phyloP scores from a whole-genome alignment of 768 basidiomycete genomes.

The Lactarius akahatsu region DNA sequence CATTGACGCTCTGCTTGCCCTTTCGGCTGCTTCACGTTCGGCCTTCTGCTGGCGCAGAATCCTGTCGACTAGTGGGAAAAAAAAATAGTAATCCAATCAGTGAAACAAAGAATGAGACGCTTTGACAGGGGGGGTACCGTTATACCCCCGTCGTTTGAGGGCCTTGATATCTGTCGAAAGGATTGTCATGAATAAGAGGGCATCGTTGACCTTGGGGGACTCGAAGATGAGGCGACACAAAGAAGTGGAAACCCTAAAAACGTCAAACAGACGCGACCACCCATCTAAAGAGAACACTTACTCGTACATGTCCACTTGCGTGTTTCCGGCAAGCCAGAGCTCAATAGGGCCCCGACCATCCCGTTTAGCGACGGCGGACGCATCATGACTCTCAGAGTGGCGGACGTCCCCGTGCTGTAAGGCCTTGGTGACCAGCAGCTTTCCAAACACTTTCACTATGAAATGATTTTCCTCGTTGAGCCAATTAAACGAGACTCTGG shows the following conservation, averaged over 20 bases:
- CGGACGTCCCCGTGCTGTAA: slow-evolving; percentile 53
- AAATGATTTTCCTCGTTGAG: slow-evolving; percentile 63
- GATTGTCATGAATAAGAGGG: slow-evolving; percentile 89
- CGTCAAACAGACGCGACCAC: slow-evolving; percentile 1
- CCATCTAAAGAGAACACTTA: slow-evolving; percentile 43
- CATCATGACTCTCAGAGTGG: slow-evolving; percentile 57
- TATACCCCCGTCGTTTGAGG: slow-evolving; percentile 80
- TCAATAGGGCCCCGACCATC: slow-evolving; percentile 61
- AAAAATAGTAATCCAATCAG: slow-evolving; percentile 28
- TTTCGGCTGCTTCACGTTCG: slow-evolving; percentile 57
- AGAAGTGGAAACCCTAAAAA: slow-evolving; percentile 73
- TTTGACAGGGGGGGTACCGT: slow-evolving; percentile 48
- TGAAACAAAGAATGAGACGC: slow-evolving; percentile 17
- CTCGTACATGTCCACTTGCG: slow-evolving; percentile 90
- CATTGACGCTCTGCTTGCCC: slow-evolving; percentile 37
- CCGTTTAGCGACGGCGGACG: slow-evolving; percentile 67
- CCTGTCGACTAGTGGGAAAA: slow-evolving; percentile 64
- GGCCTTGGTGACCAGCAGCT: slow-evolving; percentile 60
- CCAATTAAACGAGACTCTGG: slow-evolving; percentile 64
- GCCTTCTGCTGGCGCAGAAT: slow-evolving; percentile 83
- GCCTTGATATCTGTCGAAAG: slow-evolving; percentile 86
- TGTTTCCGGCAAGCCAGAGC: slow-evolving; percentile 72
- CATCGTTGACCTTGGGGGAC: slow-evolving; percentile 79
- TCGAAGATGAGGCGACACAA: slow-evolving; percentile 79
- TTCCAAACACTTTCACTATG: slow-evolving; percentile 65